Evolutionary conservation across 2,329 filamentous ascomycete species (phyloP).

Genomic region (Sarocladium oryzae): DNA sequence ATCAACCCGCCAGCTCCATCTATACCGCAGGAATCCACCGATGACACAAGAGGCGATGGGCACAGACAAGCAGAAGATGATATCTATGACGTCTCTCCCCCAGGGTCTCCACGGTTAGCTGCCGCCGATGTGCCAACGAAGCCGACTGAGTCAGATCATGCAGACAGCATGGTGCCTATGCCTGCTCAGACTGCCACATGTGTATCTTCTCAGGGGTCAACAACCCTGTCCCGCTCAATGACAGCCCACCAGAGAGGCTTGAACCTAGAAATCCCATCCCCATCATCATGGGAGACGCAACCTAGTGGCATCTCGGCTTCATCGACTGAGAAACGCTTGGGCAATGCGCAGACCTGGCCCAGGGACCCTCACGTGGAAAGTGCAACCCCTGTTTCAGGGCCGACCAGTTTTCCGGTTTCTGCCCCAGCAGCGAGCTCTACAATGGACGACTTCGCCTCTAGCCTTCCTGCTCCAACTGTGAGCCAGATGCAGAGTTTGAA

Average conservation of each 20-base stretch:
- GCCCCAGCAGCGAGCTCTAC: conserved; percentile 28
- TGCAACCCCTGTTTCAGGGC: conserved; percentile 6
- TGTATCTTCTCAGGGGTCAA: neutral
- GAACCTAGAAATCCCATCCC: conserved; percentile 24
- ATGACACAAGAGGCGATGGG: conserved; percentile 12
- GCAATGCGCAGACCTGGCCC: conserved; percentile 42
- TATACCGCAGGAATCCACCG: neutral
- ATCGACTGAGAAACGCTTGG: conserved; percentile 21
- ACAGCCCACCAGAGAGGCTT: conserved; percentile 11
- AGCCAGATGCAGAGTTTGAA: conserved; percentile 33
- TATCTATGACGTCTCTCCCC: conserved; percentile 42
- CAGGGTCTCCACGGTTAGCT: conserved; percentile 29
- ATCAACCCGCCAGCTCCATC: neutral
- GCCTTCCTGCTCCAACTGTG: conserved; percentile 32
- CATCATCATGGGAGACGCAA: conserved; percentile 13
- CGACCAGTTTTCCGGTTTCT: conserved; percentile 33
- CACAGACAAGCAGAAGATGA: conserved; percentile 25
- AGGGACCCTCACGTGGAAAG: conserved; percentile 17
- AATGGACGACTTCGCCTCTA: conserved; percentile 25
- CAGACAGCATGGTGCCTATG: too few species aligned
- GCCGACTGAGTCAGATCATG: neutral
- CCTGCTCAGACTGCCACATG: neutral
- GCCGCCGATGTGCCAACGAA: conserved; percentile 3
- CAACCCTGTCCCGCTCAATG: neutral
- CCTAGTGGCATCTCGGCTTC: neutral